These are phyloP conservation scores for Ophiostoma ulmi DNA, from an alignment of 2,329 filamentous ascomycete species.

Conservation along the genomic window DNA sequence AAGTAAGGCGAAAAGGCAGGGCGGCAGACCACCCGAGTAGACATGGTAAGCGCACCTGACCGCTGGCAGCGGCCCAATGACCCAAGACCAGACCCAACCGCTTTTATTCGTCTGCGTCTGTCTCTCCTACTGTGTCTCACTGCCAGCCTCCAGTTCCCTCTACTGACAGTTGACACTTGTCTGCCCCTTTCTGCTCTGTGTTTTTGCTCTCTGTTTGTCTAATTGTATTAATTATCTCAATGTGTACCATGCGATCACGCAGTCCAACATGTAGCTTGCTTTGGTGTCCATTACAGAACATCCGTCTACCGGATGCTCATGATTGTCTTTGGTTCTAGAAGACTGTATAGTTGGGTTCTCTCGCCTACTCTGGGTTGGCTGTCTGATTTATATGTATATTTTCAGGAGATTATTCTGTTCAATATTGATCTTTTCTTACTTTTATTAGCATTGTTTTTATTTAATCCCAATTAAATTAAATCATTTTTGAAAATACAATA, in stretches of 20 bases:
- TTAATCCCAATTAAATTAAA: background rate
- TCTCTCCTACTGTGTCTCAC: background rate
- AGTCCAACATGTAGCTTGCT: background rate
- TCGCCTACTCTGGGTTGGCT: background rate
- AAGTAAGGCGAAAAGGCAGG: background rate
- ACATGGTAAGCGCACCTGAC: background rate
- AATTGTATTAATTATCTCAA: background rate
- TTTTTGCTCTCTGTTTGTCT: background rate
- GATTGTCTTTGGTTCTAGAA: background rate
- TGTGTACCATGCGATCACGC: background rate
- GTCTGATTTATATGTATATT: background rate
- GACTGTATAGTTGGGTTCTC: background rate
- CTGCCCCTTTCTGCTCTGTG: background rate
- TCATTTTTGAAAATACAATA: too few relatives aligned
- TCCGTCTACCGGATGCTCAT: background rate
- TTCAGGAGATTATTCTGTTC: background rate
- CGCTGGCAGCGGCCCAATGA: background rate
- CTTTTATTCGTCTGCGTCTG: background rate
- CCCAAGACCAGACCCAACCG: too few relatives aligned
- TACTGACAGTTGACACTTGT: slow-evolving; percentile 5
- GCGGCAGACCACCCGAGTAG: background rate
- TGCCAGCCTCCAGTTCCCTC: background rate
- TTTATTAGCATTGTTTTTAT: background rate
- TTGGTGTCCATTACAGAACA: background rate
- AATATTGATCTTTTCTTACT: background rate